Evolutionary conservation across 1,139 yeast genomes (phyloP).

Genomic region (Suhomyces coccinellae): DNA sequence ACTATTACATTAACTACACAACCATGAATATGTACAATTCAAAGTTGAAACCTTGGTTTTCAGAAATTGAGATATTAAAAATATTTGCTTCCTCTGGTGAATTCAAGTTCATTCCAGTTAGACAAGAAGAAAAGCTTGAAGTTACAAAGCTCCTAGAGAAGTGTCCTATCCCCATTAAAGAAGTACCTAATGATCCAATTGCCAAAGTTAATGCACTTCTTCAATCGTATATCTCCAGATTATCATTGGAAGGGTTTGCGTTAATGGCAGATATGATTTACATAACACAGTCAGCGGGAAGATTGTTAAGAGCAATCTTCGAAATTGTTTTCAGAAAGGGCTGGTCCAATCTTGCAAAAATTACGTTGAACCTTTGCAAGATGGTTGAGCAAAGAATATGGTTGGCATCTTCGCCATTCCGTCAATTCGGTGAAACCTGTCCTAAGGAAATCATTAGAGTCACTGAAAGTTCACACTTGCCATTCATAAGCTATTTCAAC

Average conservation of each 20-base stretch:
- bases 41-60: conserved; percentile 61
- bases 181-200: conserved; percentile 64
- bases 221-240: conserved; percentile 80
- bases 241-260: conserved; percentile 84
- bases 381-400: conserved; percentile 83
- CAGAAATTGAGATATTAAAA: conserved; percentile 73
- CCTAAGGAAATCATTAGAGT: conserved; percentile 70
- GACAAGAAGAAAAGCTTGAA: conserved; percentile 87
- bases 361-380: conserved; percentile 65
- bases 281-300: conserved; percentile 89
- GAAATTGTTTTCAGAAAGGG: conserved; percentile 71
- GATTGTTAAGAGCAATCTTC: conserved; percentile 80
- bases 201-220: conserved; percentile 80
- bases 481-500: conserved; percentile 77
- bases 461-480: conserved; percentile 78
- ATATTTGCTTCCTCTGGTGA: conserved; percentile 83
- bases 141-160: conserved; percentile 65
- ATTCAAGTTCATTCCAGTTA: conserved; percentile 76
- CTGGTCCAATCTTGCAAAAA: conserved; percentile 69
- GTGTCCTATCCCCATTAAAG: conserved; percentile 87
- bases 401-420: conserved; percentile 80
- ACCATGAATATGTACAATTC: conserved; percentile 67
- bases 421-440: conserved; percentile 69
- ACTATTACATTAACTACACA: conserved; percentile 75
- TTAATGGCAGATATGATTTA: conserved; percentile 91